These are phyloP conservation scores for Salvia splendens DNA, from an alignment of 257 asterid genomes.

Conservation along the genomic window DNA sequence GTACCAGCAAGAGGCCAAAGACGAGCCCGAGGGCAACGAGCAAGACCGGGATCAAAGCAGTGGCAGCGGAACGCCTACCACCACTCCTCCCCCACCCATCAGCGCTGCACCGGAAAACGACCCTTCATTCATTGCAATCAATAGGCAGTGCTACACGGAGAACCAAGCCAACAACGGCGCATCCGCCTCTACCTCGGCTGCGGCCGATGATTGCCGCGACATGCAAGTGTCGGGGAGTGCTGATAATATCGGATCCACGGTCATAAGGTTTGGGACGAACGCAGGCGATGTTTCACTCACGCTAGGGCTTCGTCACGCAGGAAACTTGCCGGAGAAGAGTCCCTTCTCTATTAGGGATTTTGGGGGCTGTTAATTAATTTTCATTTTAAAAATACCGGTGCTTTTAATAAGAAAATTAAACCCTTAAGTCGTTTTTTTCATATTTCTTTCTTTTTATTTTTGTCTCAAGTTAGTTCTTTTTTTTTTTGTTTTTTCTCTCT, in stretches of 20 bases:
- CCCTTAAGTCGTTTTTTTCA: conserved; percentile 24
- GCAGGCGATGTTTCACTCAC: conserved; percentile 96
- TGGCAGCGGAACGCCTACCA: conserved; percentile 44
- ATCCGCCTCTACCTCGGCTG: conserved; percentile 35
- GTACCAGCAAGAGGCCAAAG: conserved; percentile 96
- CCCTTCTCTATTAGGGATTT: conserved; percentile 68
- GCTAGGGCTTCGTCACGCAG: conserved; percentile 91
- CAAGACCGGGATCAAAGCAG: conserved; percentile 48
- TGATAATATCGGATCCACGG: conserved; percentile 48
- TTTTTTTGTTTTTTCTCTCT: conserved; percentile 5
- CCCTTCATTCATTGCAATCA: conserved; percentile 61
- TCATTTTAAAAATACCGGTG: conserved; percentile 15
- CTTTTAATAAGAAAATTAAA: conserved; percentile 40
- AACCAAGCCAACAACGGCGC: conserved; percentile 38
- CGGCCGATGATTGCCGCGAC: conserved; percentile 34
- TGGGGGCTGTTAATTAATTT: conserved; percentile 45
- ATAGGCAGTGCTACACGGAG: conserved; percentile 52
- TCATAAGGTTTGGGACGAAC: conserved; percentile 68
- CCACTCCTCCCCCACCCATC: conserved; percentile 46
- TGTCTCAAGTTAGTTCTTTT: conserved; percentile 24
- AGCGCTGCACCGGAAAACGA: conserved; percentile 58
- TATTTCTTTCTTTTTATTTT: not conserved
- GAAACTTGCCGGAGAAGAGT: conserved; percentile 77
- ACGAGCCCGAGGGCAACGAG: conserved; percentile 36
- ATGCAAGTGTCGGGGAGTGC: conserved; percentile 14